These are phyloP conservation scores for Urostyla sp. DNA, from an alignment of 73 alveolate species.

Conservation along the genomic window DNA sequence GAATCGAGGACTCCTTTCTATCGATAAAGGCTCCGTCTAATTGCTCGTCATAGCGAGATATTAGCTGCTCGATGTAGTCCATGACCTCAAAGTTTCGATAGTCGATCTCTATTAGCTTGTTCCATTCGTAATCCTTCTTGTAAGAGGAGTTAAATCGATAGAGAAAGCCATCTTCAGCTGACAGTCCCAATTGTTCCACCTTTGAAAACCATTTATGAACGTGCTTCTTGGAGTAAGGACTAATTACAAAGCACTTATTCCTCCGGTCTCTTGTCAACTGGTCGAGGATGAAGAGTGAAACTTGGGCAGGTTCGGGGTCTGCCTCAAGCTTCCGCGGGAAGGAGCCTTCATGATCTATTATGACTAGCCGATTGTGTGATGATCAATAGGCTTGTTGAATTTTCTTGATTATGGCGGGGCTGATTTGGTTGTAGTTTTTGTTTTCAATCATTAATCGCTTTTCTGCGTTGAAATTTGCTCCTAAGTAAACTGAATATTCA, in stretches of 20 bases:
- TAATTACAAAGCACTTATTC: conserved; percentile 59
- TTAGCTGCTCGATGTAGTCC: conserved; percentile 63
- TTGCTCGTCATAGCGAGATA: conserved; percentile 73
- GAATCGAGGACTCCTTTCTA: conserved; percentile 70
- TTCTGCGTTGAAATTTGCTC: conserved; percentile 35
- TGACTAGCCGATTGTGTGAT: conserved; percentile 10
- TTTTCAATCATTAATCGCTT: conserved; percentile 35
- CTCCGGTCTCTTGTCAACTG: conserved; percentile 48
- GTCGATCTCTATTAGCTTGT: conserved; percentile 35
- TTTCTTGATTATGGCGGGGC: neutral
- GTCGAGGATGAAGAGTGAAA: conserved; percentile 25
- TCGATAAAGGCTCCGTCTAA: conserved; percentile 81
- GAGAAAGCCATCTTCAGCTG: conserved; percentile 80
- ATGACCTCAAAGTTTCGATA: conserved; percentile 51
- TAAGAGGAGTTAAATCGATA: conserved; percentile 51
- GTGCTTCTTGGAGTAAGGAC: conserved; percentile 8
- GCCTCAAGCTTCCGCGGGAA: conserved; percentile 24
- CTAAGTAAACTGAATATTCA: conserved; percentile 11
- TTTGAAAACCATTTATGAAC: conserved; percentile 56
- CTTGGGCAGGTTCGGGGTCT: conserved; percentile 35
- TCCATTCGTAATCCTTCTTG: conserved; percentile 41
- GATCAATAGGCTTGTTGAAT: conserved; percentile 6
- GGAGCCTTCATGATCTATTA: conserved; percentile 35
- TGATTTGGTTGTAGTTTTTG: conserved; percentile 7
- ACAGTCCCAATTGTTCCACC: conserved; percentile 55